These are phyloP conservation scores for Geotrichum citri-aurantii DNA, from an alignment of 1,139 yeast genomes.

Conservation along the genomic window DNA sequence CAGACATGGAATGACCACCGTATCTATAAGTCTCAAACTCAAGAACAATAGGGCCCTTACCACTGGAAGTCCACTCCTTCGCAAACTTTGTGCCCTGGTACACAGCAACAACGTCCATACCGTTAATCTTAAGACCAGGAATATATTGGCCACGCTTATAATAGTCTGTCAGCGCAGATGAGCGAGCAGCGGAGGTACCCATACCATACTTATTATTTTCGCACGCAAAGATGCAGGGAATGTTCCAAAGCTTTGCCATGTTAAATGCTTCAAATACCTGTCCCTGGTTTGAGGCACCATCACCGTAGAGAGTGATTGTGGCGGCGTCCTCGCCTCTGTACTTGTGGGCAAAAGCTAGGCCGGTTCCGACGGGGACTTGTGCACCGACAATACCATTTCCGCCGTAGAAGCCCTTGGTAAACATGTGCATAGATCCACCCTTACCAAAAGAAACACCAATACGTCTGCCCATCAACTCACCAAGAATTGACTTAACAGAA, in stretches of 20 bases:
- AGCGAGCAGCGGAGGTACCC: constrained; percentile 97
- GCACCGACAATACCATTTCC: constrained; percentile 99
- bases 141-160: constrained; percentile 99
- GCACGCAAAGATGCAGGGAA: constrained; percentile 91
- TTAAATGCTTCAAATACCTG: constrained; percentile 96
- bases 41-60: constrained; percentile 92
- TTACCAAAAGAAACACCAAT: constrained; percentile 93
- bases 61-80: constrained; percentile 88
- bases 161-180: constrained; percentile 94
- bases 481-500: constrained; percentile 80
- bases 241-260: constrained; percentile 98
- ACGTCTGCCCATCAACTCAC: constrained; percentile 96
- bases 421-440: constrained; percentile 99
- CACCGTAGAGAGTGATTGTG: constrained; percentile 89
- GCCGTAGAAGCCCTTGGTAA: constrained; percentile 90
- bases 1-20: constrained; percentile 99
- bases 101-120: constrained; percentile 95
- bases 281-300: constrained; percentile 99
- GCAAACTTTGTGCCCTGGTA: constrained; percentile 96
- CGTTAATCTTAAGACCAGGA: constrained; percentile 96
- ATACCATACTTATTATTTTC: constrained; percentile 99
- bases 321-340: constrained; percentile 73
- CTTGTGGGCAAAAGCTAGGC: constrained; percentile 95
- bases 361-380: constrained; percentile 97
- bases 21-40: constrained; percentile 98